Evolutionary conservation across 306 rosid species (phyloP), one percentile per base, ranked within the genome.

Genomic region (Macrotyloma uniflorum): DNA sequence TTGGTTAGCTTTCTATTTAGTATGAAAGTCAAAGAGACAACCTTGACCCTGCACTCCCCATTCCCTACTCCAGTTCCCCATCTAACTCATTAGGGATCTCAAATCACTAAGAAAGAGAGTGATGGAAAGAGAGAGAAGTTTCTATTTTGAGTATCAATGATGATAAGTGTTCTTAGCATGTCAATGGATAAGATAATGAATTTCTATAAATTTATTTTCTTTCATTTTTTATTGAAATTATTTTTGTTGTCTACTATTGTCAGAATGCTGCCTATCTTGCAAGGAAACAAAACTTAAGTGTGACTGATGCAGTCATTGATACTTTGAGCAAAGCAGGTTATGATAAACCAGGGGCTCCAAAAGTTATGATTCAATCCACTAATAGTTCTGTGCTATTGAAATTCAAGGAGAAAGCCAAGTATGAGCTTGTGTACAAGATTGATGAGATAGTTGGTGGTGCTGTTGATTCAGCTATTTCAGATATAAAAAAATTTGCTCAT

Each of bases 261-360:
- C 96, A 92, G 98, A 2, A 91, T 77, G 98, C 97, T 3, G 80
- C 88, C 30, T 95, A 95, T 80, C 98, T 95, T 67, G 91, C 89
- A 0, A 58, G 66, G 83, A 18, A 83, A 4, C 77, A 72, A 79
- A 61, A 66, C 14, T 78, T 95, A 61, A 30, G 85, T 83, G 88
- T 93, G 43, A 85, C 81, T 12, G 89, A 91, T 78, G 88, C 79
- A 24, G 90, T 92, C 73, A 67, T 79, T 16, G 42, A n/a, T 51
- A 79, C 84, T 61, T 85, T 95, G 87, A 85, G 82, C 64, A 86
- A 84, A 79, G 91, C 90, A 61, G 88, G 93, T 67, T 89, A 88
- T 76, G 78, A 84, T 77, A 88, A 85, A 70, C 79, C 58, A 50
- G 82, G 80, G 65, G 18, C 83, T 32, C 86, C 7, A 46, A 78